phyloP scores from a whole-genome alignment of 139 green algal genomes.

The Klebsormidium nitens region DNA sequence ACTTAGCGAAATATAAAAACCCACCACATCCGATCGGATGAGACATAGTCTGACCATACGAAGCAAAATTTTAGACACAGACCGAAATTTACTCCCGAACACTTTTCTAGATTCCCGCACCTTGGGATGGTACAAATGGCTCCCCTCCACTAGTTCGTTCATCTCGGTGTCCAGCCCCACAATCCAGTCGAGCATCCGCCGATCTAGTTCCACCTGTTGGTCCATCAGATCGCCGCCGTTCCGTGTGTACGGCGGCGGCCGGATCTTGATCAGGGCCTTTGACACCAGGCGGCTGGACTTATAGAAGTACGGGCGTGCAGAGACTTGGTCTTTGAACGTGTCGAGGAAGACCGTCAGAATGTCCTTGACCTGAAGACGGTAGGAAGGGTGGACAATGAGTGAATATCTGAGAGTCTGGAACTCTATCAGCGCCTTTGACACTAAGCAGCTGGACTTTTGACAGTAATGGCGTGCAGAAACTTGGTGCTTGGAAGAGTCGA shows the following conservation, averaged over 20 bases:
- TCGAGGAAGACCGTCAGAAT: constrained; percentile 14
- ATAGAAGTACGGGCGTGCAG: constrained; percentile 15
- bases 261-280: constrained; percentile 2
- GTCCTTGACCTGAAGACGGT: constrained; percentile 22
- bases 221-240: constrained; percentile 13
- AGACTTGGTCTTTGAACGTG: constrained; percentile 13
- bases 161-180: constrained; percentile 19
- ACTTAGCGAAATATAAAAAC: no score
- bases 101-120: no score
- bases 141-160: constrained; percentile 11
- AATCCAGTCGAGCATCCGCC: constrained; percentile 18
- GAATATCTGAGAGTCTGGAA: no score
- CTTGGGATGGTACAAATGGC: constrained; percentile 10
- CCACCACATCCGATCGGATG: no score
- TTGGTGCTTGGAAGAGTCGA: no score
- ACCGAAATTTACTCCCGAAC: no score
- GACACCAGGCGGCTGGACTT: constrained; percentile 5
- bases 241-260: not conserved
- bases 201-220: constrained; percentile 13
- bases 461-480: no score
- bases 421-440: no score
- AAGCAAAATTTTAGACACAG: no score
- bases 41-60: no score
- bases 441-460: no score
- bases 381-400: no score